These are phyloP conservation scores for Cryptosporidium felis DNA, from an alignment of 169 alveolate genomes.

Conservation along the genomic window DNA sequence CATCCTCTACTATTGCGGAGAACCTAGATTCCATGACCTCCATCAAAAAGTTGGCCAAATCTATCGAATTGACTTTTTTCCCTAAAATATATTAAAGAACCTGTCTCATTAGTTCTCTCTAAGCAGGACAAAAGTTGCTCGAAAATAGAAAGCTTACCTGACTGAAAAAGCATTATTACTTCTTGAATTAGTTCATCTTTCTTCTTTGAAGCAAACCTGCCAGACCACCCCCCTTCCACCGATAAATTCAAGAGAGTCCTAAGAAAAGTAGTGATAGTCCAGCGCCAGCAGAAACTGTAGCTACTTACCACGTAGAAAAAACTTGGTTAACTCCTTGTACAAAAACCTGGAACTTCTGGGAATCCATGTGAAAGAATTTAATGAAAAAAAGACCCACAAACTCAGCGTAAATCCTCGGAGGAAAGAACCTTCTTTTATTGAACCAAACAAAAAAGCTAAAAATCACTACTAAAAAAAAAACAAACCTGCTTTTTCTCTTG, in stretches of 20 bases:
- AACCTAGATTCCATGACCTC: conserved; percentile 43
- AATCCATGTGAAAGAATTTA: background rate
- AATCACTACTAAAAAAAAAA: background rate
- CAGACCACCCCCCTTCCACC: conserved; percentile 65
- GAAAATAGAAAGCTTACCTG: conserved; percentile 39
- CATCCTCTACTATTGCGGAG: conserved; percentile 57
- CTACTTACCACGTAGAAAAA: conserved; percentile 65
- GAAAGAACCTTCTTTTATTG: background rate
- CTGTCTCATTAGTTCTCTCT: background rate
- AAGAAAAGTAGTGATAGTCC: background rate
- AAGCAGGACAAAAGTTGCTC: background rate
- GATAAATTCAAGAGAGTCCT: conserved; percentile 58
- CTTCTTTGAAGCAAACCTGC: conserved; percentile 43
- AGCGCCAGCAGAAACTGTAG: background rate
- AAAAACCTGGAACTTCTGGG: conserved; percentile 23
- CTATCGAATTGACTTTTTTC: conserved; percentile 11
- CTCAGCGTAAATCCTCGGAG: background rate
- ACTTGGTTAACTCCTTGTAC: conserved; percentile 44
- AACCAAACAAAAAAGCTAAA: background rate
- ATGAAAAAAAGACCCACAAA: background rate
- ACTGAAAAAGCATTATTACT: conserved; percentile 39
- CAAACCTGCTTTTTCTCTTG: background rate
- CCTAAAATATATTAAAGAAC: conserved; percentile 11
- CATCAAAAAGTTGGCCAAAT: conserved; percentile 46
- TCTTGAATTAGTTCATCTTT: conserved; percentile 35